Evolutionary conservation across 352 stramenopile species (phyloP), one percentile per base, ranked within the genome.

Genomic region (Phytophthora ohioensis): DNA sequence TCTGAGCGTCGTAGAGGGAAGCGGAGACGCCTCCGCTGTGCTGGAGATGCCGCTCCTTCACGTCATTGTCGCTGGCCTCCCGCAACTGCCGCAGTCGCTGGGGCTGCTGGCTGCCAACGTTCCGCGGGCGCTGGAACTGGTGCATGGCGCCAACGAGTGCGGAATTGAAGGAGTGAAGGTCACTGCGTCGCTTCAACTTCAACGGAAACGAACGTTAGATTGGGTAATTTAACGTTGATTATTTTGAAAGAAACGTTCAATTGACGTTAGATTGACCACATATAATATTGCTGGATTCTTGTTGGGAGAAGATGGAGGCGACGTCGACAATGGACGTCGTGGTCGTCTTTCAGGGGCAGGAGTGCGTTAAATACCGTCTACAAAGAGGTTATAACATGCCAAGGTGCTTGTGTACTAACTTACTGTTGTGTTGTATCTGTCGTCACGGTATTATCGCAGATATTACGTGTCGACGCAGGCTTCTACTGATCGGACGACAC

Each of bases 271-370:
- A 60, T 53, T 69, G 9, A 30, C 3, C 12, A 46, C 21, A 2
- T 27, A 27, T 27, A 27, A 27, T 27, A 42, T 30, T 38, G 2
- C 41, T 11, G 27, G 11, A 47, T 42, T n/a, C 7, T 57, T 5
- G 15, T 6, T 11, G 30, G 43, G 6, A 34, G 32, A 64, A 70
- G 10, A 68, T 69, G 55, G 57, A 80, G n/a, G 9, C 47, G 13
- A 27, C 52, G 4, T 21, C 38, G 2, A 73, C 73, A 46, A 58
- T 80, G 51, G 71, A 85, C 42, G 61, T 92, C 45, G 70, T 76
- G 6, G 75, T 92, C 34, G 79, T 93, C 17, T 92, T 75, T 64
- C 47, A 84, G 46, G 68, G 75, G 34, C 63, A 88, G 46, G 85
- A 93, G 85, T 91, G 59, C 72, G 85, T 83, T 32, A n/a, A 39